A percentile compares a stretch with the other conserved stretches of the same genome.
These are phyloP conservation scores for Houttuynia cordata DNA, from an alignment of 164 flowering plant genomes.

Conservation along the genomic window DNA sequence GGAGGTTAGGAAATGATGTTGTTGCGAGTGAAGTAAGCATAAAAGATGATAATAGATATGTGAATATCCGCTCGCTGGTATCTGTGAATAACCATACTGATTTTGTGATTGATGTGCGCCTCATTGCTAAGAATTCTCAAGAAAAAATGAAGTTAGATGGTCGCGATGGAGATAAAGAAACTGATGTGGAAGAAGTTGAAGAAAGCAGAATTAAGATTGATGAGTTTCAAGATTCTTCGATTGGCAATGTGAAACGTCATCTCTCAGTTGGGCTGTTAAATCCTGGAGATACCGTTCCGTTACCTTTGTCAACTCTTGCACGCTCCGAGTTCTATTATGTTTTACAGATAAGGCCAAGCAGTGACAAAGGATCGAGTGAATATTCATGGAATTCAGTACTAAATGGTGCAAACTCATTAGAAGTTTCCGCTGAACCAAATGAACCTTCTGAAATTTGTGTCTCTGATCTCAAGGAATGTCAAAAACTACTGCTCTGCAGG, in stretches of 20 bases:
- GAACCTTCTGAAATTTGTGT: constrained; percentile 46
- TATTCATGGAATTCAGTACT: constrained; percentile 79
- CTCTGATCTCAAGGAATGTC: constrained; percentile 53
- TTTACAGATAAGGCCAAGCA: constrained; percentile 53
- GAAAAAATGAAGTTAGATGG: constrained; percentile 9
- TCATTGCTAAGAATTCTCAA: constrained; percentile 27
- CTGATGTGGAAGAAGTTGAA: constrained; percentile 11
- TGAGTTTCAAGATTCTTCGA: constrained; percentile 55
- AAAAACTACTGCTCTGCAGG: constrained; percentile 55
- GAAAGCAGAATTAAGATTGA: constrained; percentile 24
- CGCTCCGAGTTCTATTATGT: constrained; percentile 26
- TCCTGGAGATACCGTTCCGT: constrained; percentile 69
- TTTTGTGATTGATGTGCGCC: constrained; percentile 57
- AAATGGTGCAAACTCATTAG: constrained; percentile 17
- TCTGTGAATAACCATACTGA: constrained; percentile 68
- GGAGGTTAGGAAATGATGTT: constrained; percentile 81
- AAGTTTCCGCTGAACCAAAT: constrained; percentile 14
- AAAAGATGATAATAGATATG: constrained; percentile 66
- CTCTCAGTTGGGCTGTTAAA: constrained; percentile 48
- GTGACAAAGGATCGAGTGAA: constrained; percentile 18
- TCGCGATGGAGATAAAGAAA: constrained; percentile 13
- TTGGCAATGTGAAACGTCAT: constrained; percentile 24
- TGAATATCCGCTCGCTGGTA: constrained; percentile 79
- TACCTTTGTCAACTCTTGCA: constrained; percentile 56
- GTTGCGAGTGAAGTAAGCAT: constrained; percentile 92